These are phyloP conservation scores for Arabis hirsuta DNA, from an alignment of 345 rosid genomes.

Conservation along the genomic window DNA sequence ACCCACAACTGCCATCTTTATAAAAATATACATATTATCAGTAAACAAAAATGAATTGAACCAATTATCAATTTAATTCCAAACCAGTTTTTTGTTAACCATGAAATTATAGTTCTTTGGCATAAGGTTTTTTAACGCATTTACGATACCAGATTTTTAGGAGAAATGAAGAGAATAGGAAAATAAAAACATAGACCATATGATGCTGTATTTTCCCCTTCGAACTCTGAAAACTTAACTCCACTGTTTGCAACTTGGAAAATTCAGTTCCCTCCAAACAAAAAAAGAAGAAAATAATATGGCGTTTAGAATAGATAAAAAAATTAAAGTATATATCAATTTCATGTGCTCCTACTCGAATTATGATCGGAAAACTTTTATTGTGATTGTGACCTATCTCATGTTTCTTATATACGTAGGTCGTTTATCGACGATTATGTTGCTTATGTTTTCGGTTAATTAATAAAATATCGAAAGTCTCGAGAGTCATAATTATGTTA, in stretches of 20 bases:
- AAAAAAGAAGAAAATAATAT: background rate
- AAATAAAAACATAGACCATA: background rate
- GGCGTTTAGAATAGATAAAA: background rate
- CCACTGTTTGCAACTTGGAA: constrained; percentile 6
- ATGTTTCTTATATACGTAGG: constrained; percentile 38
- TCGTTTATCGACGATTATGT: constrained; percentile 37
- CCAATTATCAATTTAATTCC: background rate
- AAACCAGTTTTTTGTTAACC: background rate
- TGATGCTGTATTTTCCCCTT: background rate
- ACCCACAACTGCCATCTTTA: background rate
- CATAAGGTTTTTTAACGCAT: background rate
- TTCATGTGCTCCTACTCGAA: constrained; percentile 33
- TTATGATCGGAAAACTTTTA: constrained; percentile 26
- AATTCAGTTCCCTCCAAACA: background rate
- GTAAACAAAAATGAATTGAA: background rate
- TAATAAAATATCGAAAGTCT: constrained; percentile 28
- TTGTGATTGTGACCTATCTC: constrained; percentile 34
- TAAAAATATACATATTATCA: background rate
- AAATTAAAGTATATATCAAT: background rate
- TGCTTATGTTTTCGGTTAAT: constrained; percentile 40
- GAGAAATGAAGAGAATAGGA: background rate
- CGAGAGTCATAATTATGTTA: constrained; percentile 35
- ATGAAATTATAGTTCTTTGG: background rate
- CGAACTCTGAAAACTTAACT: background rate
- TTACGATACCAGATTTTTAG: background rate